phyloP scores from a whole-genome alignment of 805 yeast species.

The Myxozyma udenii region DNA sequence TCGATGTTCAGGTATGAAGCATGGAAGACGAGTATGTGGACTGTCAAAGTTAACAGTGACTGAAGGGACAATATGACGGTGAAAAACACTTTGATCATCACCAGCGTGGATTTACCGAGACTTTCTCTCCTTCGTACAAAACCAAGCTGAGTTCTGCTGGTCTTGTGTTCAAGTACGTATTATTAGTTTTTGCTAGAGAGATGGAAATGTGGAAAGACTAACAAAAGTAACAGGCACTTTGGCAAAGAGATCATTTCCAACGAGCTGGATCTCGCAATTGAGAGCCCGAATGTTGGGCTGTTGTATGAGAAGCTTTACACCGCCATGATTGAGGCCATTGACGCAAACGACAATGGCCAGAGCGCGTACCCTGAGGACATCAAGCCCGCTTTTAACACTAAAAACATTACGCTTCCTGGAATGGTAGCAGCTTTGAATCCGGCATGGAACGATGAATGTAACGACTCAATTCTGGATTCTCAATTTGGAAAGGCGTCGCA shows the following conservation, averaged over 20 bases:
- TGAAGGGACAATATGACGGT: slow-evolving; percentile 74
- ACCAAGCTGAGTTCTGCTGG: slow-evolving; percentile 95
- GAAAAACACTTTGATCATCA: slow-evolving; percentile 90
- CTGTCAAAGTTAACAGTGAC: background rate
- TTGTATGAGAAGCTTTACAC: slow-evolving; percentile 75
- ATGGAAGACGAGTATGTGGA: background rate
- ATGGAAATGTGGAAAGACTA: no score
- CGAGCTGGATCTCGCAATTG: slow-evolving; percentile 44
- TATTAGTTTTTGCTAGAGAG: no score
- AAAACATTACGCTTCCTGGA: slow-evolving; percentile 71
- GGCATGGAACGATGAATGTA: slow-evolving; percentile 68
- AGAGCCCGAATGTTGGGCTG: slow-evolving; percentile 50
- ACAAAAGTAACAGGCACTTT: slow-evolving; percentile 36
- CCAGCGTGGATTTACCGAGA: slow-evolving; percentile 83
- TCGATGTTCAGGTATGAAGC: slow-evolving; percentile 65
- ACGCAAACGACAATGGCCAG: slow-evolving; percentile 95
- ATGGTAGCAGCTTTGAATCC: slow-evolving; percentile 81
- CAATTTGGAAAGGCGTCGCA: slow-evolving; percentile 68
- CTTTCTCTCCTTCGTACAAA: slow-evolving; percentile 56
- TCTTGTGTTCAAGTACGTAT: slow-evolving; percentile 61
- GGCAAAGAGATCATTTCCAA: slow-evolving; percentile 46
- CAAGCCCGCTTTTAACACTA: slow-evolving; percentile 65
- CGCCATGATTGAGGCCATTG: slow-evolving; percentile 85
- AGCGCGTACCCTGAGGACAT: slow-evolving; percentile 60
- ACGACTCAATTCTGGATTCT: slow-evolving; percentile 59